Evolutionary conservation across 345 rosid genomes (phyloP).

Genomic region (Microthlaspi erraticum): DNA sequence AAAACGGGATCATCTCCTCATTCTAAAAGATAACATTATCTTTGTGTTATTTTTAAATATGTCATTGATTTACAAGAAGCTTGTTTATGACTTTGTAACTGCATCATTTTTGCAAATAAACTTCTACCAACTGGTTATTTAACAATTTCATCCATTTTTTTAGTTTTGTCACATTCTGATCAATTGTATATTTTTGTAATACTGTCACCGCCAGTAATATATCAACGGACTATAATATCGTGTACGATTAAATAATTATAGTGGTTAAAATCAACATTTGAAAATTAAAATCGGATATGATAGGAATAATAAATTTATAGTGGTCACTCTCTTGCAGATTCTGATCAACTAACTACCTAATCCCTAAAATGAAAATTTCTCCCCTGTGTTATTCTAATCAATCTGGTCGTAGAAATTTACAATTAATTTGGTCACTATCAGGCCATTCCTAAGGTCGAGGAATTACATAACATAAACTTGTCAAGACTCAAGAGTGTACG

Average conservation of each 20-base stretch:
- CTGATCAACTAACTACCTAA: conserved; percentile 23
- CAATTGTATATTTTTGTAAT: too few species aligned
- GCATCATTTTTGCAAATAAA: neutral
- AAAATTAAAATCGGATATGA: neutral
- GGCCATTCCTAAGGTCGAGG: conserved; percentile 21
- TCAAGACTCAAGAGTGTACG: conserved; percentile 18
- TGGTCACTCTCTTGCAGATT: conserved; percentile 24
- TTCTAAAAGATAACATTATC: too few species aligned
- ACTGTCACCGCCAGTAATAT: neutral
- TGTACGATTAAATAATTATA: neutral
- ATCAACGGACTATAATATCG: neutral
- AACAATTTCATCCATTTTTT: neutral
- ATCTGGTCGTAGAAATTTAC: neutral
- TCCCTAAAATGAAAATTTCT: neutral
- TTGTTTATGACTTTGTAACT: neutral
- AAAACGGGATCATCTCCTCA: too few species aligned
- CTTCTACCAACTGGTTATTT: neutral
- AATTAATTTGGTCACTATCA: conserved; percentile 27
- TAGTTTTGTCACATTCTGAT: neutral
- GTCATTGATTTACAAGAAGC: too few species aligned
- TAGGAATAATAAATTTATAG: neutral
- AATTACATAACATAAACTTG: conserved; percentile 26
- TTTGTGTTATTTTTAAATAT: too few species aligned
- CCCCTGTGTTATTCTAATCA: neutral
- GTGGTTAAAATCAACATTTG: neutral